Percentiles rank a stretch among this genome's conserved stretches.
These are phyloP conservation scores for Colletotrichum magnum DNA, from an alignment of 2,329 filamentous ascomycete species.

Conservation along the genomic window DNA sequence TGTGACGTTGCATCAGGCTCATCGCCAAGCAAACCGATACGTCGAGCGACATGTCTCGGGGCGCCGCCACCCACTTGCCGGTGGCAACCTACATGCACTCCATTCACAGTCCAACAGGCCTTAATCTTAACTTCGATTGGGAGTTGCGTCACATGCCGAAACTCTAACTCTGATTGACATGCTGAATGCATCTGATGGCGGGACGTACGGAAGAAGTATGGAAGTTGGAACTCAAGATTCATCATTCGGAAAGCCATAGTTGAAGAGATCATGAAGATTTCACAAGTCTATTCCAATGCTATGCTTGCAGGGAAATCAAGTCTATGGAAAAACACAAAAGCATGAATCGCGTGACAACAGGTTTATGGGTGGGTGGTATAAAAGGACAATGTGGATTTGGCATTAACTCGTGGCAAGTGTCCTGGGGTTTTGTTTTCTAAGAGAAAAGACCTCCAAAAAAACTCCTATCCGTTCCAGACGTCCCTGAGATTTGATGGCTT, in stretches of 20 bases:
- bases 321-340: conserved; percentile 29
- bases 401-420: conserved; percentile 34
- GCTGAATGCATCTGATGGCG: not conserved
- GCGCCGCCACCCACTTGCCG: not conserved
- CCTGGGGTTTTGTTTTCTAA: conserved; percentile 21
- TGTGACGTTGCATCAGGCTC: not conserved
- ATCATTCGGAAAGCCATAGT: not conserved
- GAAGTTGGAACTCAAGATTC: no score
- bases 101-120: not conserved
- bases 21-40: not conserved
- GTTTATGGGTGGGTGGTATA: conserved; percentile 26
- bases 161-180: not conserved
- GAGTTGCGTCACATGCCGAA: not conserved
- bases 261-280: not conserved
- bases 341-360: conserved; percentile 26
- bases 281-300: conserved; percentile 14
- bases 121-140: not conserved
- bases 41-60: not conserved
- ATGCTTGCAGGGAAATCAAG: not conserved
- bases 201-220: not conserved
- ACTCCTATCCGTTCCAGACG: conserved; percentile 36
- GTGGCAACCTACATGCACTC: not conserved
- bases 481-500: conserved; percentile 28
- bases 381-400: conserved; percentile 26
- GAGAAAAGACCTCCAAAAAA: conserved; percentile 31